Evolutionary conservation across 208 protist species (phyloP).

Genomic region (Trichomonas gallinae): DNA sequence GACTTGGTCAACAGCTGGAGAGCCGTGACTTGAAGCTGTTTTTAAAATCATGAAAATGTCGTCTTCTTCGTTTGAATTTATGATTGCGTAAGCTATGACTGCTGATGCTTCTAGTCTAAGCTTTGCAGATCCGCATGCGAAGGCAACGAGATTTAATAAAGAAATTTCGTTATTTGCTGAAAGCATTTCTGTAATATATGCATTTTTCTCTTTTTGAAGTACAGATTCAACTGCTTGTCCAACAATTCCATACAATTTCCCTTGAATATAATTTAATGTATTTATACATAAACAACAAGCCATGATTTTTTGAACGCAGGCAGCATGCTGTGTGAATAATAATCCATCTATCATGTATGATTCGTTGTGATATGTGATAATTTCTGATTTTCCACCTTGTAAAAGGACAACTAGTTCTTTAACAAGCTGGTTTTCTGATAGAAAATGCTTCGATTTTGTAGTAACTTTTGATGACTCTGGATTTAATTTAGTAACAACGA

Average conservation of each 20-base stretch:
- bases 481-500: neutral
- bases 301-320: neutral
- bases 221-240: neutral
- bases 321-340: neutral
- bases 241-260: neutral
- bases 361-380: neutral
- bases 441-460: neutral
- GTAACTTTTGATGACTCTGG: neutral
- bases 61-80: neutral
- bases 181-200: neutral
- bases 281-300: neutral
- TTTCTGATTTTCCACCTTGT: neutral
- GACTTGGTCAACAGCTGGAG: neutral
- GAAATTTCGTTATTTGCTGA: neutral
- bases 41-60: neutral
- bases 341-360: neutral
- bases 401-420: neutral
- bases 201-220: neutral
- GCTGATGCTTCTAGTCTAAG: neutral
- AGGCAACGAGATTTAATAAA: neutral
- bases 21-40: neutral
- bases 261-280: neutral
- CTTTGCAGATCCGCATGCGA: neutral
- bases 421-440: neutral
- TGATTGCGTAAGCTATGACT: neutral